Evolutionary conservation across 1,284 basidiomycete species (phyloP), one percentile per base, ranked within the genome.

Genomic region (Stygiomarasmius scandens): DNA sequence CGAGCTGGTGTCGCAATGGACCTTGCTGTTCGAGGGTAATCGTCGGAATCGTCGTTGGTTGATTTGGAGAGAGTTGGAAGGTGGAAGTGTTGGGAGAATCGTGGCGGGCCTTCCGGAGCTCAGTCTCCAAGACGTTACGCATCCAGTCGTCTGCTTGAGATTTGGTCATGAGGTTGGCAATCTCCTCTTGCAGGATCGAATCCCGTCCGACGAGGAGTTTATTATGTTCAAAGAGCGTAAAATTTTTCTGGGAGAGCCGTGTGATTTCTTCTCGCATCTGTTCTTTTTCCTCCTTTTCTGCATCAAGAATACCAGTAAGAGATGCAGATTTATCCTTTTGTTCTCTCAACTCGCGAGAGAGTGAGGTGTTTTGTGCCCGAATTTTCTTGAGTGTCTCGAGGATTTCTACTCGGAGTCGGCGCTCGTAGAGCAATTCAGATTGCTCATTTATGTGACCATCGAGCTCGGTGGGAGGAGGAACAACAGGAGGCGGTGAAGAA

Each of bases 221-320:
- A 58, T 68, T 68, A 54, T 68, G 66, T 52, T 68, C 65, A 45
- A 63, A 59, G 41, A 68, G 58, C 23, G 60, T 66, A 54, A 63
- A 62, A 44, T 68, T 68, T 41, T 47, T 45, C 19, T 58, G 55
- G 22, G 61, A 54, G 24, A 68, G 53, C 25, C 56, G 53, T 44
- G 60, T 57, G 8, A 63, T 56, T 53, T 65, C 65, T 20, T 63
- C 63, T 47, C 61, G 61, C 6, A 62, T 58, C 8, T 55, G 43
- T 41, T 61, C 59, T 36, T 64, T 61, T 38, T 62, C 60, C 14
- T 50, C 43, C 25, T 61, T 58, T 44, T 69, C 66, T 20, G 58
- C 59, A 41, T 66, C 64, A 27, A 69, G 61, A 12, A 60, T 49
- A 23, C 45, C 58, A 8, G 52, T 34, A 6, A 68, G 54, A 47